phyloP scores from a whole-genome alignment of 805 yeast species.

The Ogataea ramenticola region DNA sequence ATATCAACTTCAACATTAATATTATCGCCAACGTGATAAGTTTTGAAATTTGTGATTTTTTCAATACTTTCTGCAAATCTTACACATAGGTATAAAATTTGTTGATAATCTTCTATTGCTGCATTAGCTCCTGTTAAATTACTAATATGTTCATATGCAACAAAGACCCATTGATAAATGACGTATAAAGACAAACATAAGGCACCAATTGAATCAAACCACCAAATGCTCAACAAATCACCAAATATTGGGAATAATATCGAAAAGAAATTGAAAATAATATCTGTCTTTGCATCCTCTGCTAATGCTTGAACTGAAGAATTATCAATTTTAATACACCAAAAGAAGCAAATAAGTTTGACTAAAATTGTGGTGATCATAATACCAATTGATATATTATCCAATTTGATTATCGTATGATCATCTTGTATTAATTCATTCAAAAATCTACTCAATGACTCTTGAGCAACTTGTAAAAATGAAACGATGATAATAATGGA shows the following conservation, averaged over 20 bases:
- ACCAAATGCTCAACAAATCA: conserved; percentile 44
- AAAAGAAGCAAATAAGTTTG: conserved; percentile 53
- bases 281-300: conserved; percentile 76
- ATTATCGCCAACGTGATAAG: conserved; percentile 74
- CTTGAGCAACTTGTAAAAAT: conserved; percentile 65
- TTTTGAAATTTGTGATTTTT: conserved; percentile 58
- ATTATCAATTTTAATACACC: conserved; percentile 55
- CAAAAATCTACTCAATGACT: conserved; percentile 45
- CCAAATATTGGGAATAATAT: conserved; percentile 65
- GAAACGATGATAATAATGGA: conserved; percentile 65
- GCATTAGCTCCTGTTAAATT: conserved; percentile 74
- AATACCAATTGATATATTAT: conserved; percentile 42
- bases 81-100: conserved; percentile 57
- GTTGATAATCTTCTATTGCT: conserved; percentile 51
- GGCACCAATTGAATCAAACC: conserved; percentile 76
- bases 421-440: conserved; percentile 23
- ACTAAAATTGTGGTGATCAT: conserved; percentile 58
- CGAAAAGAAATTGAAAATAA: conserved; percentile 65
- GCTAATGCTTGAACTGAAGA: conserved; percentile 72
- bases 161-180: conserved; percentile 53
- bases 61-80: conserved; percentile 64
- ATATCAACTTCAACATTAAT: conserved; percentile 73
- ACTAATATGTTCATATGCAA: conserved; percentile 64
- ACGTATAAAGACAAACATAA: conserved; percentile 54
- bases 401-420: conserved; percentile 39